Evolutionary conservation across 176 grass and related monocot species (phyloP), one percentile per base, ranked within the genome.

Genomic region (Eleusine coracana): DNA sequence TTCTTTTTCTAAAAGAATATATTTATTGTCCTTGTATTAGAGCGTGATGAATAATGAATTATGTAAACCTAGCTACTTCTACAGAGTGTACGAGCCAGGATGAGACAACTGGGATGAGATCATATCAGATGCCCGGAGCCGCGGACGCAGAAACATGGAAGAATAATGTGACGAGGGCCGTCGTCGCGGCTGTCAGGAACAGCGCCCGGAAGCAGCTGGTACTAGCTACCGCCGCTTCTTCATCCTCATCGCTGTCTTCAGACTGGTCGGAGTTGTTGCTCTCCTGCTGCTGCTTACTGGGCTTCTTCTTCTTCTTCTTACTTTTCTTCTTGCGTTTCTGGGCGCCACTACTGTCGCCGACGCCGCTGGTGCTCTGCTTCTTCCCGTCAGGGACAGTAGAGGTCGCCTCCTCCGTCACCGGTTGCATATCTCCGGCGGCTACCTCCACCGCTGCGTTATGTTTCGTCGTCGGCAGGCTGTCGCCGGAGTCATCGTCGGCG

Each of bases 401-500:
- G 65, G 34, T 16, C 34, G 7, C 15, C 50, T 52, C 50, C 51
- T 0, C 64, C 25, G 37, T 7, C 48, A 27, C 5, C 23, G 14
- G 13, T 13, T 74, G 48, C 49, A 34, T 17, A 46, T 46, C 44
- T 46, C 44, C 8, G 44, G 40, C 40, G 40, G 2, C 40, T 6
- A 42, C 40, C 5, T 48, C 23, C 2, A 5, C 71, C 16, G 28
- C 71, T 17, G 5, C 5, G 23, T 16, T 36, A 44, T 12, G 41
- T 52, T 25, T 39, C 6, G 8, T 23, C 2, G 9, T 7, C 10
- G 14, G 31, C 31, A 34, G 18, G 46, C 5, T 31, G 23, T 88
- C 42, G 56, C 80, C 79, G 12, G 85, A 72, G 17, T 87, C 73
- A 4, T 82, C 7, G 55, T 11, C 15, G 59, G 14, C 3, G 46